These are phyloP conservation scores for Entamoeba moshkovskii DNA, from an alignment of 208 protist genomes.

Conservation along the genomic window DNA sequence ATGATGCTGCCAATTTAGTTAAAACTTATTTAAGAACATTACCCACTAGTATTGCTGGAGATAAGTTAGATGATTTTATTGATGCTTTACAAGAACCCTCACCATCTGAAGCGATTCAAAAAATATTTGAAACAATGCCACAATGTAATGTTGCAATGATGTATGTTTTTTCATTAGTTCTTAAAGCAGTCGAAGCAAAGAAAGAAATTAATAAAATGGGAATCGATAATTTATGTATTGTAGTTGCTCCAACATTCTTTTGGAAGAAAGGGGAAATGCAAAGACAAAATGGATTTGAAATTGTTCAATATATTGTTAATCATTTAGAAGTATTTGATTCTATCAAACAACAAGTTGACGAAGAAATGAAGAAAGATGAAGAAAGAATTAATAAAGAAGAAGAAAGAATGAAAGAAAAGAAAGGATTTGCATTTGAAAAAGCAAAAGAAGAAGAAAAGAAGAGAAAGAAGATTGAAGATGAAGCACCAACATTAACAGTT, in stretches of 20 bases:
- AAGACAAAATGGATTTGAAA: not conserved
- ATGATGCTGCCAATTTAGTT: not conserved
- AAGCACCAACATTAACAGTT: not conserved
- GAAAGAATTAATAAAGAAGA: not conserved
- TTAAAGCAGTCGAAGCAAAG: not conserved
- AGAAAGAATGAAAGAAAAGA: not conserved
- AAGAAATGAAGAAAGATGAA: not conserved
- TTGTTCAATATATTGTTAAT: not conserved
- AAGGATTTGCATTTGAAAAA: not conserved
- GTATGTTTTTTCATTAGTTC: not conserved
- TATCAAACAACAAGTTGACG: not conserved
- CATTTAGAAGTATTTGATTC: not conserved
- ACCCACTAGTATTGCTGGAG: not conserved
- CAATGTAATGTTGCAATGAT: not conserved
- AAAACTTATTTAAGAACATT: constrained; percentile 5
- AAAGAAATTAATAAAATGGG: not conserved
- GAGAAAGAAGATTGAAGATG: not conserved
- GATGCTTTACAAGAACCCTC: not conserved
- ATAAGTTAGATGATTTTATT: not conserved
- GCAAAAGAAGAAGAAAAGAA: not conserved
- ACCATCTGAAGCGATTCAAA: not conserved
- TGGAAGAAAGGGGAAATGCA: not conserved
- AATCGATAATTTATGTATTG: not conserved
- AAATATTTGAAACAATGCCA: not conserved
- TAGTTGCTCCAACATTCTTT: not conserved